phyloP scores from a whole-genome alignment of 2,329 filamentous ascomycete genomes.

The Penicillium sclerotigenum region DNA sequence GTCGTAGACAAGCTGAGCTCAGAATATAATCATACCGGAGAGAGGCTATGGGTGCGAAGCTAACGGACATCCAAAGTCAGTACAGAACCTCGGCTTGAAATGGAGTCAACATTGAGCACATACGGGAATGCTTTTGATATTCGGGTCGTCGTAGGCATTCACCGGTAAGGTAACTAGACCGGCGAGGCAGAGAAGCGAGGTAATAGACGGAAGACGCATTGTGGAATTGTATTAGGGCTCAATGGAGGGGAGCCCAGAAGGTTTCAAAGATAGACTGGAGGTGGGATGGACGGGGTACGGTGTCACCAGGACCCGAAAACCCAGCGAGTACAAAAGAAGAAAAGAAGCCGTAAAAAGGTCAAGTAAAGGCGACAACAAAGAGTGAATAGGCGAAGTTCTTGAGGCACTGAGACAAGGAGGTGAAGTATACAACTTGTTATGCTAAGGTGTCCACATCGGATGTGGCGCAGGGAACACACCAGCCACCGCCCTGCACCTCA shows the following conservation, averaged over 20 bases:
- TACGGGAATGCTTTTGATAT: constrained; percentile 66
- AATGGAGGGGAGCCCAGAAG: constrained; percentile 9
- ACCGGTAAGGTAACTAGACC: constrained; percentile 33
- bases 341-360: background rate
- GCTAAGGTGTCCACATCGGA: constrained; percentile 20
- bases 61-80: constrained; percentile 39
- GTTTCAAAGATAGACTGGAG: constrained; percentile 23
- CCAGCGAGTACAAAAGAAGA: constrained; percentile 1
- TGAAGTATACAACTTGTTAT: constrained; percentile 13
- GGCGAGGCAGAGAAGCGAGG: constrained; percentile 35
- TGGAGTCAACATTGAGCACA: constrained; percentile 29
- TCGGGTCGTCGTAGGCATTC: constrained; percentile 47
- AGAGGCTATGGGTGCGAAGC: constrained; percentile 83
- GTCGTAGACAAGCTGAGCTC: background rate
- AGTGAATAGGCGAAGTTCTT: constrained; percentile 9
- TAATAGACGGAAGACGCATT: constrained; percentile 37
- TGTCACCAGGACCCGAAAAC: constrained; percentile 27
- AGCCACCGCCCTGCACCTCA: constrained; percentile 8
- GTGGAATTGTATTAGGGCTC: constrained; percentile 16
- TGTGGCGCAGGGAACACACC: constrained; percentile 12
- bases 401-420: constrained; percentile 1
- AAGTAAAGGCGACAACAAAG: constrained; percentile 3
- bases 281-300: constrained; percentile 16
- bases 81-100: constrained; percentile 15
- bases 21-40: constrained; percentile 59